Base-by-base conservation (phyloP, 768 basidiomycete genomes). In the Zangia roseola region DNA sequence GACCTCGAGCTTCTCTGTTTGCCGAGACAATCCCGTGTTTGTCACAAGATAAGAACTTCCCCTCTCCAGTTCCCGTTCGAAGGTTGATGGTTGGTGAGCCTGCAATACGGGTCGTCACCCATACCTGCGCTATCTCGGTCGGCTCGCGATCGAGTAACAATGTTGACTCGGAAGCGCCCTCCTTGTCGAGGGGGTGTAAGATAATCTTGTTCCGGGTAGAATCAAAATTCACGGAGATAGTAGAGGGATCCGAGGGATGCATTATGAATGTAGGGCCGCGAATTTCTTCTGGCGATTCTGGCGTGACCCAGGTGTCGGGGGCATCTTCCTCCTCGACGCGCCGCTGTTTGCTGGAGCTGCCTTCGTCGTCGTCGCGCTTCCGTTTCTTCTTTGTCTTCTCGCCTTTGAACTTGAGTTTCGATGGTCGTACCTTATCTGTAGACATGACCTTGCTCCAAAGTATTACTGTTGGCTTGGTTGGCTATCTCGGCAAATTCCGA, bases 1-100 rank as follows among this genome's bases (percentile, higher is more conserved):
- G 88, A 2, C 93, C 94, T 26, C 93, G 80, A 23, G 93, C 93
- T 61, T 97, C 93, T 39, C 89, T 76, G 62, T 91, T 86, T 37
- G 88, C 85, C 54, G 85, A 81, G 13, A 95, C 86, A 17, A 92
- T 73, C 7, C 93, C 93, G 59, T 91, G 83, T 52, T 84, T 77
- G 71, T 94, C 91, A 69, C 87, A 90, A 8, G 89, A 91, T 40
- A 97, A 71, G 65, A 94, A 97, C 69, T 93, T 93, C 10, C 91
- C 91, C 64, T 88, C 89, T 20, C 88, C 88, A n/a, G 81, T 81
- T 2, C 89, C 89, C 28, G 89, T 89, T 19, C 93, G 83, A 50
- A 95, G 71, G 64, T 94, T 95, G 63, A 95, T 79, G 10, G 89
- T 91, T 6, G 82, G 67, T 17, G 92, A 83, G 28, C 92, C 92